Percentiles rank a stretch among this genome's conserved stretches.
phyloP scores from a whole-genome alignment of 2,329 filamentous ascomycete genomes.

The Lachnellula occidentalis region DNA sequence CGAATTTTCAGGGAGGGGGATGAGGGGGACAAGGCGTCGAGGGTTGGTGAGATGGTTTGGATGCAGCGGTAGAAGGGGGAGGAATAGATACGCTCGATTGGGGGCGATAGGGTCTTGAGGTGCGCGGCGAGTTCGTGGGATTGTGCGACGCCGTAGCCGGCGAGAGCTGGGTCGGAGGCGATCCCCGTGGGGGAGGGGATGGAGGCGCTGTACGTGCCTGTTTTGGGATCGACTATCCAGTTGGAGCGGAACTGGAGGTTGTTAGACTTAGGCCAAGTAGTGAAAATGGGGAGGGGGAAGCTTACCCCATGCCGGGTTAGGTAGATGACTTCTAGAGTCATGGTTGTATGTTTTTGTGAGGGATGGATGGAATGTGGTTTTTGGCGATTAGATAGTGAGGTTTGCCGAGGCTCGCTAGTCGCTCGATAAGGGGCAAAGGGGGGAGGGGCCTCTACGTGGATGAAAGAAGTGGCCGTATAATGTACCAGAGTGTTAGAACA shows the following conservation, averaged over 20 bases:
- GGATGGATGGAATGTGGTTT: neutral
- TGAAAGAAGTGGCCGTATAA: no score
- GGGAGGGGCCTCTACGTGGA: no score
- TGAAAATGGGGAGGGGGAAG: slow-evolving; percentile 20
- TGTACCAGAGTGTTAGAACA: no score
- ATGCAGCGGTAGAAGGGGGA: slow-evolving; percentile 85
- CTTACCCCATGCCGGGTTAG: slow-evolving; percentile 70
- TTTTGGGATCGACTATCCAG: slow-evolving; percentile 78
- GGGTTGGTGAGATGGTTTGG: slow-evolving; percentile 72
- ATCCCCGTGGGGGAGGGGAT: slow-evolving; percentile 83
- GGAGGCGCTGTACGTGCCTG: slow-evolving; percentile 68
- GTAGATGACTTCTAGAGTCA: slow-evolving; percentile 61
- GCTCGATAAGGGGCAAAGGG: no score
- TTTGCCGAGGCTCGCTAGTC: neutral
- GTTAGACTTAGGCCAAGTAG: slow-evolving; percentile 8
- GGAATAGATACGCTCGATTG: slow-evolving; percentile 72
- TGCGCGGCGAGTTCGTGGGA: slow-evolving; percentile 68
- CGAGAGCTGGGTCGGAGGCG: slow-evolving; percentile 79
- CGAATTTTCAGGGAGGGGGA: slow-evolving; percentile 39
- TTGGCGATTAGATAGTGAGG: slow-evolving; percentile 7
- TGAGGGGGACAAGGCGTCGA: slow-evolving; percentile 38
- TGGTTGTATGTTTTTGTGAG: slow-evolving; percentile 15
- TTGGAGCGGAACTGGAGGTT: slow-evolving; percentile 72
- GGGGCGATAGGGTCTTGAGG: slow-evolving; percentile 56
- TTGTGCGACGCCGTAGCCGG: slow-evolving; percentile 80